Evolutionary conservation across 2,329 filamentous ascomycete species (phyloP).

Genomic region (Ilyonectria sp.): DNA sequence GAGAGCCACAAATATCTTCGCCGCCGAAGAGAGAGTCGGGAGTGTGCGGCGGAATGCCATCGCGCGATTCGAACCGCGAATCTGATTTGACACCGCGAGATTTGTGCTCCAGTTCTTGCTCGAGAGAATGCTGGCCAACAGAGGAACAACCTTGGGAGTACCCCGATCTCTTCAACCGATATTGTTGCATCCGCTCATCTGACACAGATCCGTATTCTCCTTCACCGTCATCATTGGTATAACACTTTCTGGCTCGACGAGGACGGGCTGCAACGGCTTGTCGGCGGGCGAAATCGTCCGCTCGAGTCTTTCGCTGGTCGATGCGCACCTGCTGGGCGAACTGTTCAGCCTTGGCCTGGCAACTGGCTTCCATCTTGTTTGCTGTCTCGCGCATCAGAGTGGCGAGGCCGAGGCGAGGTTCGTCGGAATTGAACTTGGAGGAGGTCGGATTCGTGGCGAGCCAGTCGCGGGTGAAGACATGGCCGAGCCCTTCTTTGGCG

Average conservation of each 20-base stretch:
- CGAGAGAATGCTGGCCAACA: not conserved
- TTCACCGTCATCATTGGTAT: not conserved
- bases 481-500: not conserved
- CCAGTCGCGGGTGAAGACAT: not conserved
- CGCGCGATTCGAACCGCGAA: not conserved
- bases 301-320: conserved; percentile 50
- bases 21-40: too few species aligned
- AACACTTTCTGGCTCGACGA: not conserved
- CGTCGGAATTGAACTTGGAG: not conserved
- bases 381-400: not conserved
- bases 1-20: too few species aligned
- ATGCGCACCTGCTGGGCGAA: conserved; percentile 11
- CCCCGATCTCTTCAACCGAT: not conserved
- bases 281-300: not conserved
- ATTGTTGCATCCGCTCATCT: not conserved
- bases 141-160: not conserved
- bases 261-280: not conserved
- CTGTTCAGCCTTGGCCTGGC: not conserved
- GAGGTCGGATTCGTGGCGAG: not conserved
- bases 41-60: too few species aligned
- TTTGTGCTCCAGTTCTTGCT: not conserved
- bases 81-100: not conserved
- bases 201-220: not conserved
- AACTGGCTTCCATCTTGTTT: not conserved
- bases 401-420: not conserved